Percentiles rank a stretch among this genome's conserved stretches.
These are phyloP conservation scores for Thraustotheca clavata DNA, from an alignment of 352 stramenopile genomes.

Conservation along the genomic window DNA sequence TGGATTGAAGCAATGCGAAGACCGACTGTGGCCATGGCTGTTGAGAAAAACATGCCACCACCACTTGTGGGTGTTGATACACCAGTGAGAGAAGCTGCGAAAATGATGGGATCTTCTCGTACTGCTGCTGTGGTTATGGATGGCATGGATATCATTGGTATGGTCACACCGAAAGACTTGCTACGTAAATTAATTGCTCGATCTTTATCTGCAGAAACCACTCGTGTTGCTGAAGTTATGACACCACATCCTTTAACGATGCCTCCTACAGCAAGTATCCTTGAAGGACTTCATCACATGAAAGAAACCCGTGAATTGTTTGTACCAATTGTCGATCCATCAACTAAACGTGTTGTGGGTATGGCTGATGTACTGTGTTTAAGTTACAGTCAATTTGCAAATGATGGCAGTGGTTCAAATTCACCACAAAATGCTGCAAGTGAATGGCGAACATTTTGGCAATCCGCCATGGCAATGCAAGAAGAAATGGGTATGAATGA, in stretches of 20 bases:
- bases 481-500: constrained; percentile 73
- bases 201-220: constrained; percentile 60
- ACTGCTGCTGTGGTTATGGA: constrained; percentile 79
- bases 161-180: constrained; percentile 81
- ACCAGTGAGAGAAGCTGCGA: constrained; percentile 56
- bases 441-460: constrained; percentile 85
- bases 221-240: constrained; percentile 78
- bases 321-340: constrained; percentile 68
- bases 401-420: constrained; percentile 29
- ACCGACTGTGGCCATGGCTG: constrained; percentile 65
- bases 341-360: constrained; percentile 54
- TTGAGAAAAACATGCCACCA: constrained; percentile 73
- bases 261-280: constrained; percentile 60
- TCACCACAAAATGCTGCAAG: constrained; percentile 33
- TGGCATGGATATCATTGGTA: constrained; percentile 55
- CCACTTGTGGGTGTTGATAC: constrained; percentile 68
- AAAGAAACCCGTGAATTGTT: constrained; percentile 79
- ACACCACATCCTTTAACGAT: constrained; percentile 73
- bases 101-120: constrained; percentile 79
- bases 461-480: constrained; percentile 79
- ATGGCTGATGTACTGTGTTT: constrained; percentile 84
- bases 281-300: constrained; percentile 78
- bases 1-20: constrained; percentile 88
- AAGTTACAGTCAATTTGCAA: constrained; percentile 83
- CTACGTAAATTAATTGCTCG: constrained; percentile 81